Evolutionary conservation across 164 flowering plant species (phyloP).

Genomic region (Euptelea pleiosperma): DNA sequence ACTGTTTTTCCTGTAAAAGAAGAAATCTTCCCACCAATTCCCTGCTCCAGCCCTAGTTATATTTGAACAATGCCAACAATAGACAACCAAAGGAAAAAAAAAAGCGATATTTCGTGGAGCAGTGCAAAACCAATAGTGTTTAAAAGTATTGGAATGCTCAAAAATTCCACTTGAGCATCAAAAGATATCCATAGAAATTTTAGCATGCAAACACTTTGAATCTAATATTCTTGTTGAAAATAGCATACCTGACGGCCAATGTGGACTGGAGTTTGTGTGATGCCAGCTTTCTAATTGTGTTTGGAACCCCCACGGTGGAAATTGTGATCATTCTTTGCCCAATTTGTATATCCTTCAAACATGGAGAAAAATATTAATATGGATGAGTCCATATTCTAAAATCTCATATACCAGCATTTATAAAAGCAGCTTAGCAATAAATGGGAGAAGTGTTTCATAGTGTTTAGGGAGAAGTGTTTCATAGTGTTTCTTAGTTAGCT

Average conservation of each 20-base stretch:
- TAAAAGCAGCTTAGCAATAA: neutral
- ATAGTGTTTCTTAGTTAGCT: too few species aligned
- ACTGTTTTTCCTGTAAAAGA: too few species aligned
- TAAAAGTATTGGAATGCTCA: too few species aligned
- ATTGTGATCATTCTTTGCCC: constrained; percentile 99
- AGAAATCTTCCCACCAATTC: too few species aligned
- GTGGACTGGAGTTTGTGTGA: constrained; percentile 95
- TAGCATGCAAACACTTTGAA: neutral
- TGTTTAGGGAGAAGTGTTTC: neutral
- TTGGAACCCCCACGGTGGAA: constrained; percentile 98
- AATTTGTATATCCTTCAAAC: constrained; percentile 74
- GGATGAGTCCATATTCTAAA: neutral
- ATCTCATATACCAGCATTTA: neutral
- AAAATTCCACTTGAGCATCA: too few species aligned
- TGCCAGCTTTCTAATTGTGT: constrained; percentile 85
- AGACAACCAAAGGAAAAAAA: too few species aligned
- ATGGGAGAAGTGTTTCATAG: neutral
- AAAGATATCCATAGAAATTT: neutral
- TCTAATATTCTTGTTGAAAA: neutral
- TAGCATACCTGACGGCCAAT: constrained; percentile 79
- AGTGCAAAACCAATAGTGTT: too few species aligned
- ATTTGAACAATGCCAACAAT: too few species aligned
- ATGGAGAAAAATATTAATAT: neutral
- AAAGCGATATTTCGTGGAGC: too few species aligned
- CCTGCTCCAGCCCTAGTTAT: too few species aligned